Evolutionary conservation across 139 green algal species (phyloP).

Genomic region (Astrephomene gubernaculifera): DNA sequence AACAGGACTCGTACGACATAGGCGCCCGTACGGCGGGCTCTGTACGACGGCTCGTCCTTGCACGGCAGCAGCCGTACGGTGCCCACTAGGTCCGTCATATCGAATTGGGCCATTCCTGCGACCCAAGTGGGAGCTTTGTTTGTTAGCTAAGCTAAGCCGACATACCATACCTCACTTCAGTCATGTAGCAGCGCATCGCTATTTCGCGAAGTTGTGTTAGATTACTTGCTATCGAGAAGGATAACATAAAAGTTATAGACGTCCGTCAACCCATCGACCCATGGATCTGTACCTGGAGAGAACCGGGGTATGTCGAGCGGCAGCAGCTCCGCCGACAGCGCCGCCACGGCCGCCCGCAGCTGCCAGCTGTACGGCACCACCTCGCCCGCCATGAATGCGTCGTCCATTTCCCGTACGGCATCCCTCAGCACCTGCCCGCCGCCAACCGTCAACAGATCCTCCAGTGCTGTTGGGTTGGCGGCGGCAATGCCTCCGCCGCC

Average conservation of each 20-base stretch:
- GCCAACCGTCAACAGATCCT: not conserved
- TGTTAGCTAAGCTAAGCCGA: too few relatives aligned
- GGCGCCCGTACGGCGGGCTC: conserved; percentile 8
- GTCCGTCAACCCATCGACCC: too few relatives aligned
- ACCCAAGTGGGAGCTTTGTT: not conserved
- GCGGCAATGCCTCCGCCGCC: not conserved
- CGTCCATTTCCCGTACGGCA: not conserved
- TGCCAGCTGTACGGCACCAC: conserved; percentile 36
- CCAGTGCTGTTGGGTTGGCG: not conserved
- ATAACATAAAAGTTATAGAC: too few relatives aligned
- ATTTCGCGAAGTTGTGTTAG: too few relatives aligned
- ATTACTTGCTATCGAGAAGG: too few relatives aligned
- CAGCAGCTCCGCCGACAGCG: conserved; percentile 22
- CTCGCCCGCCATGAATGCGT: not conserved
- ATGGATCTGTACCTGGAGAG: not conserved
- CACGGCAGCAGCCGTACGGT: not conserved
- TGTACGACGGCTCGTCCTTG: conserved; percentile 12
- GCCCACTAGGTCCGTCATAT: conserved; percentile 4
- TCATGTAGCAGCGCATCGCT: too few relatives aligned
- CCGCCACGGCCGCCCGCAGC: conserved; percentile 8
- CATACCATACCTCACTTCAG: too few relatives aligned
- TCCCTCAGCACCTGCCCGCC: not conserved
- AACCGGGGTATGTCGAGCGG: conserved; percentile 12
- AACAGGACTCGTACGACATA: not conserved
- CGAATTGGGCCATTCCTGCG: conserved; percentile 2